Percentiles rank a stretch among this genome's conserved stretches.
phyloP scores from a whole-genome alignment of 2,329 filamentous ascomycete genomes.

The Colletotrichum ledebouriae region DNA sequence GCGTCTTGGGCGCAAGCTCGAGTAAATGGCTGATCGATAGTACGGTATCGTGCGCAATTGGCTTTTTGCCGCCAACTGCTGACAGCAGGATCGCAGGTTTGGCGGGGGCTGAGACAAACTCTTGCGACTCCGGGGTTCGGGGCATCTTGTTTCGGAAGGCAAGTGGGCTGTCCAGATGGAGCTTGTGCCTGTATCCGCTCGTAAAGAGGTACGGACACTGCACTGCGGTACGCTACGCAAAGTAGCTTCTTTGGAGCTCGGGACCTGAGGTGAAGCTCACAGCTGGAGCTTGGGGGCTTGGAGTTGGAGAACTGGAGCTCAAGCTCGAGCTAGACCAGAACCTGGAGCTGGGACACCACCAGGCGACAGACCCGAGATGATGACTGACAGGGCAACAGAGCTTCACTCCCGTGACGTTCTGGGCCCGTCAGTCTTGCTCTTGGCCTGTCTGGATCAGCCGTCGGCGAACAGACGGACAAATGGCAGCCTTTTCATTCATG shows the following conservation, averaged over 20 bases:
- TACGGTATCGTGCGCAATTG: constrained; percentile 17
- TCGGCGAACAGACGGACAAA: constrained; percentile 36
- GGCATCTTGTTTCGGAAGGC: constrained; percentile 34
- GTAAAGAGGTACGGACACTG: constrained; percentile 10
- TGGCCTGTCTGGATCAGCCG: constrained; percentile 9
- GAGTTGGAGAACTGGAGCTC: constrained; percentile 26
- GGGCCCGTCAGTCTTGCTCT: constrained; percentile 19
- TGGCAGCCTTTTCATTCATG: constrained; percentile 19
- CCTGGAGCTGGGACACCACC: constrained; percentile 24
- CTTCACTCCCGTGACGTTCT: constrained; percentile 29
- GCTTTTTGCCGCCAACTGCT: constrained; percentile 17
- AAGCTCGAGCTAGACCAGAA: constrained; percentile 4
- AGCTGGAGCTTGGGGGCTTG: constrained; percentile 24
- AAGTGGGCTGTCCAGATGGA: constrained; percentile 28
- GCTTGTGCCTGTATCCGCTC: constrained; percentile 17
- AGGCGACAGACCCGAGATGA: constrained; percentile 32
- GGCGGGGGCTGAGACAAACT: constrained; percentile 22
- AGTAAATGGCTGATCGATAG: constrained; percentile 14
- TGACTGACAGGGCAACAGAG: constrained; percentile 33
- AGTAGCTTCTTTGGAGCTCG: constrained; percentile 12
- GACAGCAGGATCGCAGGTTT: constrained; percentile 14
- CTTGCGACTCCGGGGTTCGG: constrained; percentile 25
- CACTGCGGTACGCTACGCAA: constrained; percentile 11
- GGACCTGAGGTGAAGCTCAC: constrained; percentile 5
- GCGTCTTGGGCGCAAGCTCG: constrained; percentile 22